Evolutionary conservation across 2,329 filamentous ascomycete species (phyloP).

Genomic region (Ceratocystis ficicola): DNA sequence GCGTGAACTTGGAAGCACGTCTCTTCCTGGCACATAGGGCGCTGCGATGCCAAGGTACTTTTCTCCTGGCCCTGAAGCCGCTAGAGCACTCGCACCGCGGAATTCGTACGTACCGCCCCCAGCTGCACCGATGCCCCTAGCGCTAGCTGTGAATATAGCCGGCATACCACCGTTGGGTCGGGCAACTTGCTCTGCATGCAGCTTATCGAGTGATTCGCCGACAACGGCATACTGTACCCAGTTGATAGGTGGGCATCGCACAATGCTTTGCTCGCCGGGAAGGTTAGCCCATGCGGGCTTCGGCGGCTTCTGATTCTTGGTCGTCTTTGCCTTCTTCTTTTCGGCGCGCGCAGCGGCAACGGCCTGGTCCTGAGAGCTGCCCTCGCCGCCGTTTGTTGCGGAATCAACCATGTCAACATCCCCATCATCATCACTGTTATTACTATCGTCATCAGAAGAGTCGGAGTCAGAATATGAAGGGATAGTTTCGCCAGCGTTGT

Average conservation of each 20-base stretch:
- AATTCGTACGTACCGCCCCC: slow-evolving; percentile 41
- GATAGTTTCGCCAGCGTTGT: slow-evolving; percentile 16
- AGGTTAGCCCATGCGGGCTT: slow-evolving; percentile 47
- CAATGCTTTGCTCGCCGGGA: slow-evolving; percentile 67
- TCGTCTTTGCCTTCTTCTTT: slow-evolving; percentile 23
- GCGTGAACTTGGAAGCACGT: slow-evolving; percentile 35
- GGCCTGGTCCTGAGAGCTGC: slow-evolving; percentile 19
- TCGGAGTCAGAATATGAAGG: slow-evolving; percentile 24
- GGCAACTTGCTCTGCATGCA: slow-evolving; percentile 67
- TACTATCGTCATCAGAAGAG: slow-evolving; percentile 26
- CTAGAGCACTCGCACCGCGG: slow-evolving; percentile 28
- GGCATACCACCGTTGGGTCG: slow-evolving; percentile 49
- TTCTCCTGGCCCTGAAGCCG: slow-evolving; percentile 27
- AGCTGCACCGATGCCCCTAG: slow-evolving; percentile 13
- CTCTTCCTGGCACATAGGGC: slow-evolving; percentile 43
- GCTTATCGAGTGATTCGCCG: slow-evolving; percentile 59
- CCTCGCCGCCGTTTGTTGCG: slow-evolving; percentile 24
- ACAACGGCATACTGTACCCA: slow-evolving; percentile 92
- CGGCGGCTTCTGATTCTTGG: slow-evolving; percentile 25
- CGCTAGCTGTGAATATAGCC: slow-evolving; percentile 31
- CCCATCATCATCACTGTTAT: slow-evolving; percentile 27
- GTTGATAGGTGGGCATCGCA: slow-evolving; percentile 80
- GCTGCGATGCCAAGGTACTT: slow-evolving; percentile 42
- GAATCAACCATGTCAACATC: slow-evolving; percentile 3
- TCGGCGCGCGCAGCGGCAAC: neutral